phyloP scores from a whole-genome alignment of 2,329 filamentous ascomycete species.

The Colletotrichum theobromicola region DNA sequence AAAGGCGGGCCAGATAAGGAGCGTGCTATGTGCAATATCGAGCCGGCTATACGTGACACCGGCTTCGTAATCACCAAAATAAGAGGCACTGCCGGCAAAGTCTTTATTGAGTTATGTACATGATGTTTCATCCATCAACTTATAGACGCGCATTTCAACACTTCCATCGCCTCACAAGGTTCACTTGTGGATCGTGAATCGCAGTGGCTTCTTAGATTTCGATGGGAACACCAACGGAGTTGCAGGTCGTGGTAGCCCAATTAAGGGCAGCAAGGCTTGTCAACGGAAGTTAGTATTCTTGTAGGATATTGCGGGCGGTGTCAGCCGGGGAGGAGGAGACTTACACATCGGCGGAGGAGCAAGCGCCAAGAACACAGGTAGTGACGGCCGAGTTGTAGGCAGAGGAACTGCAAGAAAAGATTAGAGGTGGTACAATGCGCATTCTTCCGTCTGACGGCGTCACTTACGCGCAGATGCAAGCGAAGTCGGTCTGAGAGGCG shows the following conservation, averaged over 20 bases:
- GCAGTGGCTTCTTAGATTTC: not conserved
- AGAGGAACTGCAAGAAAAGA: not conserved
- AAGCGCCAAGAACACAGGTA: constrained; percentile 1
- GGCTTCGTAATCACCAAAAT: not conserved
- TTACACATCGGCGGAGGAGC: not conserved
- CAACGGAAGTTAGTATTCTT: not conserved
- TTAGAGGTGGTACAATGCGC: not conserved
- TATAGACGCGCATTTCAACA: not conserved
- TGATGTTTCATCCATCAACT: not conserved
- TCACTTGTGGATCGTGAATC: not conserved
- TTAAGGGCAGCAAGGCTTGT: not conserved
- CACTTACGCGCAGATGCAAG: constrained; percentile 21
- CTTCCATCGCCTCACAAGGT: not conserved
- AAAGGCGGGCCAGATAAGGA: too few species aligned
- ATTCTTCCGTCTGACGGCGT: not conserved
- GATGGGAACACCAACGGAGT: constrained; percentile 2
- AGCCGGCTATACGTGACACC: too few species aligned
- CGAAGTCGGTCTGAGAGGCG: constrained; percentile 16
- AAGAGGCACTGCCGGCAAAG: not conserved
- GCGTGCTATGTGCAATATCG: too few species aligned
- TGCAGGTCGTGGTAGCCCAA: constrained; percentile 8
- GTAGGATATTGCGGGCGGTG: not conserved
- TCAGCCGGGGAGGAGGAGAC: not conserved
- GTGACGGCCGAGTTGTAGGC: constrained; percentile 10
- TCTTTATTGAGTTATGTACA: not conserved